Percentiles rank a stretch among this genome's conserved stretches.
Conservation (phyloP, 2,329 filamentous ascomycete genomes). For the Aspergillus unguis region DNA sequence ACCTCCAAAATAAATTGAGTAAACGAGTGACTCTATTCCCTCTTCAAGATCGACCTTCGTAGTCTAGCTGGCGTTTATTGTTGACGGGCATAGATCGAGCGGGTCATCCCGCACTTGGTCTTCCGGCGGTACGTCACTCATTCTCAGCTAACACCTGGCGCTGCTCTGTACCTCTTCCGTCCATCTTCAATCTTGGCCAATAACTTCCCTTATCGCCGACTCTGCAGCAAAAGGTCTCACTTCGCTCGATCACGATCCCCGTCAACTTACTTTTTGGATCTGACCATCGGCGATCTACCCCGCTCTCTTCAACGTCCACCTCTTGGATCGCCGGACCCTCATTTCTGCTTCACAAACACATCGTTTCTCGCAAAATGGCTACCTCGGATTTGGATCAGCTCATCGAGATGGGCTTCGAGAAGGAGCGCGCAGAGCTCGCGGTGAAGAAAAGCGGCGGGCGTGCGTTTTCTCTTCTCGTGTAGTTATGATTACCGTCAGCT, state of each 20-base stretch:
- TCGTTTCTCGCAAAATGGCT: slow-evolving; percentile 27
- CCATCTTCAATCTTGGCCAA: neutral
- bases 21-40: no score
- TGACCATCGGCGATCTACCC: neutral
- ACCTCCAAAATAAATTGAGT: no score
- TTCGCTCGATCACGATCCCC: neutral
- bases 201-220: neutral
- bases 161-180: neutral
- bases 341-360: neutral
- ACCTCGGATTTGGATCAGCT: slow-evolving; percentile 59
- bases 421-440: slow-evolving; percentile 75
- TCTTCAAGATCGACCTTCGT: no score
- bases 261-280: neutral
- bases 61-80: no score
- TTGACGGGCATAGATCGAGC: neutral
- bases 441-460: slow-evolving; percentile 77
- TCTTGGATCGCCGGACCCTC: neutral
- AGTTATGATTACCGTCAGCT: slow-evolving; percentile 5
- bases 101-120: slow-evolving; percentile 7
- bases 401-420: slow-evolving; percentile 74
- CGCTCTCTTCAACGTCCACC: neutral
- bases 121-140: slow-evolving; percentile 10
- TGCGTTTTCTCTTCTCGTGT: slow-evolving; percentile 46
- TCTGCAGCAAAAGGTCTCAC: neutral
- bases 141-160: neutral